Evolutionary conservation across 768 basidiomycete genomes (phyloP).

Genomic region (Boletus reticuloceps): DNA sequence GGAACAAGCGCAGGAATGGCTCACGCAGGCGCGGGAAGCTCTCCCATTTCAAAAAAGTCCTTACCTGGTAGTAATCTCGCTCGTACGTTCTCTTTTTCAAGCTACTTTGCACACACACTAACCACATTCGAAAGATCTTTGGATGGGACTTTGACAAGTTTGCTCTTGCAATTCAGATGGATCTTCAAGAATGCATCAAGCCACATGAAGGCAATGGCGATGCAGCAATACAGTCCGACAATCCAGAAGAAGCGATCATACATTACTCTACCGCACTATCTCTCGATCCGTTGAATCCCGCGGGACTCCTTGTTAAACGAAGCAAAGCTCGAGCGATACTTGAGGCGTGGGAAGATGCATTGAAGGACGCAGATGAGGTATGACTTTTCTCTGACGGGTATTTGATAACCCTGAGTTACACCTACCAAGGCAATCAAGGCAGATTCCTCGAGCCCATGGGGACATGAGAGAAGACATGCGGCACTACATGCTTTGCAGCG

Average conservation of each 20-base stretch:
- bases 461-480: background rate
- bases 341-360: background rate
- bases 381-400: background rate
- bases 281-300: background rate
- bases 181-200: background rate
- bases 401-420: background rate
- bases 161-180: background rate
- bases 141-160: constrained; percentile 9
- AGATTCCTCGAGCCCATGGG: background rate
- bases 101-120: background rate
- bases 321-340: background rate
- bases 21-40: no score
- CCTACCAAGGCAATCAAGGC: background rate
- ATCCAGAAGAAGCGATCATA: background rate
- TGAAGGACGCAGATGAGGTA: constrained; percentile 5
- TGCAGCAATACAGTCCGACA: background rate
- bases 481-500: background rate
- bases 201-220: background rate
- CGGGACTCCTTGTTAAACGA: constrained; percentile 8
- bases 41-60: no score
- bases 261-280: constrained; percentile 11
- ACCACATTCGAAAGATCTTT: constrained; percentile 1
- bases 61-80: no score
- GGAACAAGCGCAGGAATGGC: no score
- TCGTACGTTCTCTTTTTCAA: background rate